Percentiles rank a stretch among this genome's conserved stretches.
Evolutionary conservation across 1,284 basidiomycete species (phyloP).

Genomic region (Ceratobasidium sp.): DNA sequence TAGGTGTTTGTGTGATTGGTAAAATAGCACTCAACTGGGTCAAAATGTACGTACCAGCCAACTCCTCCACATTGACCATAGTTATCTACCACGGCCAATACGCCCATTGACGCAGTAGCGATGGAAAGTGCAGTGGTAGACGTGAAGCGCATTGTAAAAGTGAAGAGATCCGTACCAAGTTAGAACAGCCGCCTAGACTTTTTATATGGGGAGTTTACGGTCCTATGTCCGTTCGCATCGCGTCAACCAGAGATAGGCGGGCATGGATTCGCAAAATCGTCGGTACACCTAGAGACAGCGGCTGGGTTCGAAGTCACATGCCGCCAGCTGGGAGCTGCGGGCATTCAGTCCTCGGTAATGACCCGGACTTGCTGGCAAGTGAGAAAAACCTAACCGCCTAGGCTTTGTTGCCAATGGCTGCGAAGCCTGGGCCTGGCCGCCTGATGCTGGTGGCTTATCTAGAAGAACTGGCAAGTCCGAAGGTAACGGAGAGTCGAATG

Average conservation of each 20-base stretch:
- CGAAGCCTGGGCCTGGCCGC: neutral
- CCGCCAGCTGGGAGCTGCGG: no score
- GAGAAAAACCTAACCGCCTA: neutral
- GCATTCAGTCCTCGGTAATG: neutral
- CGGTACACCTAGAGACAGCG: neutral
- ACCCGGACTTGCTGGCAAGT: neutral
- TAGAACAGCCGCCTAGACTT: neutral
- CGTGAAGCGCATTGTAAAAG: neutral
- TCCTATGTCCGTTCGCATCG: neutral
- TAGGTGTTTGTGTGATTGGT: neutral
- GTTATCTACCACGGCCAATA: neutral
- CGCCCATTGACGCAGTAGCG: neutral
- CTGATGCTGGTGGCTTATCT: no score
- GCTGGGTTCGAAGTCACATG: neutral
- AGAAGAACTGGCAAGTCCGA: neutral
- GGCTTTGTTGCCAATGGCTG: neutral
- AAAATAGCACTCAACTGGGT: neutral
- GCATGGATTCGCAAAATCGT: conserved; percentile 12
- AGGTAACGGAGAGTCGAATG: neutral
- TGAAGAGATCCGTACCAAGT: neutral
- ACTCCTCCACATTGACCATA: neutral
- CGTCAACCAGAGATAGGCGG: neutral
- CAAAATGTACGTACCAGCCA: neutral
- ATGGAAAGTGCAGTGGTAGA: neutral
- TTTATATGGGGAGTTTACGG: neutral